A percentile compares a stretch with the other conserved stretches of the same genome.
These are phyloP conservation scores for Hypoxylon sp. DNA, from an alignment of 2,329 filamentous ascomycete species.

Conservation along the genomic window DNA sequence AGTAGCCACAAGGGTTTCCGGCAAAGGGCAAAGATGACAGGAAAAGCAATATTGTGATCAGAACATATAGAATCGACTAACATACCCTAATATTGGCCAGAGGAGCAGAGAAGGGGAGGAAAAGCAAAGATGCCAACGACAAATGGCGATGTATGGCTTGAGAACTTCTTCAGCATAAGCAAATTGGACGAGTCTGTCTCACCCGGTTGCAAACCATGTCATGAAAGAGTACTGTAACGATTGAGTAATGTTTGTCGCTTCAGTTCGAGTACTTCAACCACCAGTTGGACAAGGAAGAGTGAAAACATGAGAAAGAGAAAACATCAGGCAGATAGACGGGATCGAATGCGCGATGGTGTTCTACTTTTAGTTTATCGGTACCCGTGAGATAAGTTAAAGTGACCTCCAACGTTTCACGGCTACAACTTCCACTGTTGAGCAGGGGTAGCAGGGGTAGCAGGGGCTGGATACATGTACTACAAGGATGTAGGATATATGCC, in stretches of 20 bases:
- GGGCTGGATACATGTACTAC: not conserved
- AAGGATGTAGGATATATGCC: not conserved
- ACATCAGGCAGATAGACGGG: slow-evolving; percentile 14
- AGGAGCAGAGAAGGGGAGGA: slow-evolving; percentile 28
- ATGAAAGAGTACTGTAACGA: slow-evolving; percentile 22
- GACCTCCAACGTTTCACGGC: slow-evolving; percentile 32
- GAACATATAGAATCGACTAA: slow-evolving; percentile 24
- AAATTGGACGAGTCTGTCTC: slow-evolving; percentile 6
- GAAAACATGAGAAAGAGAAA: slow-evolving; percentile 14
- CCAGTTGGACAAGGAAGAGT: slow-evolving; percentile 13
- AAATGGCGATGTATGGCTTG: slow-evolving; percentile 8
- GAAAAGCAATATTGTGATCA: slow-evolving; percentile 25
- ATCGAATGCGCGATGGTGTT: slow-evolving; percentile 14
- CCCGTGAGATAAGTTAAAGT: slow-evolving; percentile 17
- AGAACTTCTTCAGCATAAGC: slow-evolving; percentile 14
- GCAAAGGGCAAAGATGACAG: slow-evolving; percentile 21
- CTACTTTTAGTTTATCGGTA: slow-evolving; percentile 36
- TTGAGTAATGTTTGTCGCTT: slow-evolving; percentile 15
- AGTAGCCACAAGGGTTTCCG: slow-evolving; percentile 8
- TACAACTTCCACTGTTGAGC: slow-evolving; percentile 25
- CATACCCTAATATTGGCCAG: slow-evolving; percentile 36
- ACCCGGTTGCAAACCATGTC: slow-evolving; percentile 9
- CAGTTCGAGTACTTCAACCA: not conserved
- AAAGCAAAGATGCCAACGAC: slow-evolving; percentile 30
- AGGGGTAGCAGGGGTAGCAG: slow-evolving; percentile 11